Base-by-base conservation (phyloP, 306 rosid genomes). In the Benincasa hispida region DNA sequence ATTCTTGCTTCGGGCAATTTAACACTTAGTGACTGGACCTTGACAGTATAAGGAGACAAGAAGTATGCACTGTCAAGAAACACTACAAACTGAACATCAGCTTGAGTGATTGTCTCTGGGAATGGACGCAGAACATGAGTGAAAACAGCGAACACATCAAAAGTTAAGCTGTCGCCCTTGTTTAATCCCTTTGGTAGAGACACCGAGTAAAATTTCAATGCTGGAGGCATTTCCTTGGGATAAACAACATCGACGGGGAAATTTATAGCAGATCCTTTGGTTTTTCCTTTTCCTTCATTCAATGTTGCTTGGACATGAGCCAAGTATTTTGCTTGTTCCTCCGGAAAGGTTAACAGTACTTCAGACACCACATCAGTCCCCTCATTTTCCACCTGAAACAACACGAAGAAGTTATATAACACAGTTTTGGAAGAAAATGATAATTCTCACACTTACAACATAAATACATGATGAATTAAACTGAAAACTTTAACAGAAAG, bases 1-100 rank as follows among this genome's bases (percentile, higher is more conserved):
- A 95, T 85, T 74, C 99, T 89, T 30, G 93, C 96, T 37, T 89
- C 97, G 32, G 99, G 99, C 83, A 95, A 77, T 74, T 89, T 95
- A 65, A 95, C 77, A 78, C 72, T 79, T 58, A 95, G 87, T 28
- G 97, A 88, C 80, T 95, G 99, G 47, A 72, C 72, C 85, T 79
- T 90, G 76, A 92, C 98, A 4, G 79, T 56, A 81, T 95, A 95
- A 54, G 96, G 99, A 78, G 99, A 92, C 68, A 92, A 87, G 81
- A 79, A 88, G 25, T 92, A 81, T 14, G 97, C 98, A 62, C 86
- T 92, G 55, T 95, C 99, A 80, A 85, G 89, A 78, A 88, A 92
- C 73, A 95, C 79, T 74, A 95, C 81, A 76, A 95, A 96, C 87
- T 92, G 97, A 61, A 88, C 84, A 28, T 95, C 98, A 83, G 92